Base-by-base conservation (phyloP, 257 asterid species). In the Linderniella brevidens region DNA sequence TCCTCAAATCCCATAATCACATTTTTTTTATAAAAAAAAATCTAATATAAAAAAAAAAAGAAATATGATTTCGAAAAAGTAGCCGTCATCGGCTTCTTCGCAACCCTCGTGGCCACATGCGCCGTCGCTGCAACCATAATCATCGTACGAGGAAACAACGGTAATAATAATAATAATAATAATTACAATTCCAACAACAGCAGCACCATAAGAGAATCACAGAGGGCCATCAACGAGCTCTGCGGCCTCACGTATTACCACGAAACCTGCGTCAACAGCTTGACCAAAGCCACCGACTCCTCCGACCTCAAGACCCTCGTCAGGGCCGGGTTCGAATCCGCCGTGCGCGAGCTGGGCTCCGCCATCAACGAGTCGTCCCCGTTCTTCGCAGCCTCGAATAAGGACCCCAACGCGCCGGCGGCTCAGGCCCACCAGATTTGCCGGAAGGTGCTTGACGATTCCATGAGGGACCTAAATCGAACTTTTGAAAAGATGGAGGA, bases 231-330 rank as follows among this genome's bases (percentile, higher is more conserved):
- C 32, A 25, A 25, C 32, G 6, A 25, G 4, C 32, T 67, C 38
- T 71, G 74, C 13, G 57, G 19, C 11, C 58, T 13, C 42, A 67
- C 78, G 0, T 46, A 53, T 12, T 71, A 71, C 56, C 50, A 60
- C 3, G 25, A 71, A 41, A 71, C 66, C 0, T 71, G 78, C 49
- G 17, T 60, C 9, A 19, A 17, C 16, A 55, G 52, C 63, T 71
- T 71, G 44, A 13, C 68, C 11, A 45, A 53, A 25, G 32, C 32
- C 29, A 36, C 60, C 9, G 41, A 43, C 35, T 37, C 71, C 1
- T 32, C 56, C 8, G 66, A 71, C 12, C 57, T 59, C 10, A 63
- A 50, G 16, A 46, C 43, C 3, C 45, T 71, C 0, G 54, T 60
- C 39, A 41, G 48, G n/a, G 14, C 47, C 0, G 56, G 61, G 7